Percentiles rank a stretch among this genome's conserved stretches.
These are phyloP conservation scores for Emergomyces orientalis DNA, from an alignment of 2,329 filamentous ascomycete genomes.

Conservation along the genomic window DNA sequence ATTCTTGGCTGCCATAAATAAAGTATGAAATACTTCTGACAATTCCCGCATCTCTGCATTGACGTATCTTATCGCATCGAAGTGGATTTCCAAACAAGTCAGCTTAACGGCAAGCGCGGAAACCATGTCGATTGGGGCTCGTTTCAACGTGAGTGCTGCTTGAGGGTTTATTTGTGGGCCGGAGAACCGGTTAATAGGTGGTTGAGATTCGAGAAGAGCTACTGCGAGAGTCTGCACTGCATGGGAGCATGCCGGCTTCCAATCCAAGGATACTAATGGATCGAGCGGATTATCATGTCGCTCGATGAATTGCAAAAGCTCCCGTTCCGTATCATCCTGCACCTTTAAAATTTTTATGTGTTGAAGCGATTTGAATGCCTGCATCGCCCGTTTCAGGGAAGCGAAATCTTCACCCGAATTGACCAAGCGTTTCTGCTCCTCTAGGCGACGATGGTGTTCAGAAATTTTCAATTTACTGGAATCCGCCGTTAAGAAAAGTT, in stretches of 20 bases:
- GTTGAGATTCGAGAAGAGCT: constrained; percentile 48
- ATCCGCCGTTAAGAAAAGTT: constrained; percentile 14
- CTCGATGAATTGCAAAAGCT: constrained; percentile 45
- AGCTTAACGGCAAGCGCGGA: constrained; percentile 47
- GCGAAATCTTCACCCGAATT: constrained; percentile 42
- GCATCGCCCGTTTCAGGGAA: constrained; percentile 47
- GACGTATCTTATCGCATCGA: constrained; percentile 49
- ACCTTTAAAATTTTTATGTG: constrained; percentile 56
- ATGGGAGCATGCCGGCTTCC: constrained; percentile 55
- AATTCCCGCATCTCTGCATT: constrained; percentile 50
- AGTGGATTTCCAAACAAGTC: constrained; percentile 55
- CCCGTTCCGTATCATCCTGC: constrained; percentile 50
- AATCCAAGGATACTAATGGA: constrained; percentile 45
- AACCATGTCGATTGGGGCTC: constrained; percentile 40
- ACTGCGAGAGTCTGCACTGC: constrained; percentile 50
- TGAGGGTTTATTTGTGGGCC: constrained; percentile 55
- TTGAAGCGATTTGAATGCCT: constrained; percentile 51
- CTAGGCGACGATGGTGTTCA: constrained; percentile 25
- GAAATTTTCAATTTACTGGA: constrained; percentile 15
- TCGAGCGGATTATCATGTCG: constrained; percentile 37
- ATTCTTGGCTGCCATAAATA: constrained; percentile 51
- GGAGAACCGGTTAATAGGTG: constrained; percentile 51
- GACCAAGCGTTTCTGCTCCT: constrained; percentile 40
- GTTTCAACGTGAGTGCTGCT: constrained; percentile 45
- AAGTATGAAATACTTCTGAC: constrained; percentile 47